Evolutionary conservation across 306 rosid species (phyloP), one percentile per base, ranked within the genome.

Genomic region (Acacia acuminata): DNA sequence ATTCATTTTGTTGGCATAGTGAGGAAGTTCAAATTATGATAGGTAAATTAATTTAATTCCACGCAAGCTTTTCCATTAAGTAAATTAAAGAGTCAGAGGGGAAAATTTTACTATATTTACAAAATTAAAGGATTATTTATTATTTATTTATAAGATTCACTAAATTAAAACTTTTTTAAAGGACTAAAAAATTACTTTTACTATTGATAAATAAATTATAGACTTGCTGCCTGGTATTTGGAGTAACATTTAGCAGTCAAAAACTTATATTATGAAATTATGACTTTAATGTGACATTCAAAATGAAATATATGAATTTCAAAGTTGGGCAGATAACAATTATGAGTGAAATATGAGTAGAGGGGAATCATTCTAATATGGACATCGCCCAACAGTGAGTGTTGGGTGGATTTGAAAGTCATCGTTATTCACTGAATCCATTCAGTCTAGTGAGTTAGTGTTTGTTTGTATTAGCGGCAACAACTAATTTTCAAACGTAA

Each of bases 131-230:
- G 24, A 55, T 55, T 55, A 20, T 2, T 13, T 17, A 7, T 7
- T 55, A 55, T 27, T 27, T 27, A 27, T 27, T 27, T 27, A 27
- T 27, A 27, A 19, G 7, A 20, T 7, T 20, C 12, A 55, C 61
- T 19, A 2, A 7, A 20, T 7, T 19, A 10, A 55, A 55, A 55
- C 61, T 32, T 32, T 2, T 19, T 55, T 2, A 55, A 17, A 20
- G 61, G 4, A 20, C 25, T 55, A 7, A 55, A 7, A 55, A 55
- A 5, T 5, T 55, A 1, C 3, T 20, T 20, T 55, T 55, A 19
- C 24, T 10, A 7, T 20, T 45, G 81, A 38, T 63, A 79, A 69
- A 70, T 81, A 64, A 86, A 55, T 83, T 67, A 63, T 27, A 27
- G 38, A 15, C 55, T 81, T 63, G 65, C 82, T 12, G 47, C 77